Base-by-base conservation (phyloP, 192 early-diverging fungal species). In the Gaertneriomyces semiglobifer region DNA sequence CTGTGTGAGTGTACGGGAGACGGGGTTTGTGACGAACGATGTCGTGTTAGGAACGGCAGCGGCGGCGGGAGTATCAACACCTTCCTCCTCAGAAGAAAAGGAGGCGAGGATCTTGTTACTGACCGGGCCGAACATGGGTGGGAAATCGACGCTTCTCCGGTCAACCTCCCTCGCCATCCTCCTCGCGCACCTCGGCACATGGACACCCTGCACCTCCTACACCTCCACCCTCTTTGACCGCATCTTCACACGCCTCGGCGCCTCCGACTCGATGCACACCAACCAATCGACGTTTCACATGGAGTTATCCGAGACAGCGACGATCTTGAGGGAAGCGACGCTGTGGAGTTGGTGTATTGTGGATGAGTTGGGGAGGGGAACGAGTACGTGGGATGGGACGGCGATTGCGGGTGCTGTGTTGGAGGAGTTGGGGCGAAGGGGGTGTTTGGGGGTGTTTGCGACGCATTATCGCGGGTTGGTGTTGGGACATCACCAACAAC, bases 111-210 rank as follows among this genome's bases (percentile, higher is more conserved):
- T 98, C 75, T 88, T 98, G 9, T 79, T 99, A 8, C 75, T 99
- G 54, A 98, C 97, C 0, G 97, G 97, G 19, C 95, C 97, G n/a
- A 99, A 99, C 74, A 98, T 98, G 93, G 97, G 95, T 71, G 97
- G 97, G 60, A 99, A 99, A 84, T 93, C 90, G 1, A 99, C 97
- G 0, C 80, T 99, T 14, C 82, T 98, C 58, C 86, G 97, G 40
- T 95, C 88, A 82, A 89, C 92, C 0, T 96, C 93, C 70, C 83
- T 96, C 44, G 93, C 92, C 1, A 89, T 96, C 11, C 93, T 99
- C 25, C 87, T 99, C 88, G 95, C 95, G 2, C 94, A 97, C 64
- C 74, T 98, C 5, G 98, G 95, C 25, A 33, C 25, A 33, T 33
- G 25, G 25, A 33, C 25, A 33, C 25, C 25, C 25, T 33, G 25